Evolutionary conservation across 164 flowering plant genomes (phyloP), one percentile per base, ranked within the genome.

Genomic region (Stephania cephalantha): DNA sequence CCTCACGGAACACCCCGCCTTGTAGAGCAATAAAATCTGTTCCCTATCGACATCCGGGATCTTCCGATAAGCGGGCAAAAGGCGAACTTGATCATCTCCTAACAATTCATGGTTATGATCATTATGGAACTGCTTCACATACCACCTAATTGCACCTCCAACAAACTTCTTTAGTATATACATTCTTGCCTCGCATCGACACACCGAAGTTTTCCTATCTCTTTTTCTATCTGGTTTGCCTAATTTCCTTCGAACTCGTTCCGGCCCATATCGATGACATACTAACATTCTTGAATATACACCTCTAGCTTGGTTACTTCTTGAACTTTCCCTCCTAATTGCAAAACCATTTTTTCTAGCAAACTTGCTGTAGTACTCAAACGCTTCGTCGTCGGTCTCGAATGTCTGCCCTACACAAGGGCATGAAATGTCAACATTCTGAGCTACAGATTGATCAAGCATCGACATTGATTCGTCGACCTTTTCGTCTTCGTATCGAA

Each of bases 181-280:
- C 88, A 89, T 79, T 80, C 87, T 89, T 1, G 91, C 90, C 83
- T 91, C 90, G 76, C 95, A 89, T 46, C 91, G 90, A 79, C 92
- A 89, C 11, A 90, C 77, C 9, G 85, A 87, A 1, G 91, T 88
- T 71, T 89, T 91, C 74, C 90, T 76, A 73, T 88, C 92, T 69
- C 92, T 83, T 46, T 83, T 89, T 69, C 86, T 88, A 45, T 89
- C 89, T 11, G 81, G 88, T 68, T 73, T 77, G 6, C 82, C 78
- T 79, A 85, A 85, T 67, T 85, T 89, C 78, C 86, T 88, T 78
- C 88, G 86, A 3, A 79, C 74, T 1, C 84, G 89, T 50, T 85
- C 86, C 76, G 86, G 87, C 0, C 92, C 92, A 13, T 91, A 87
- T 18, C 95, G 85, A 66, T 91, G 88, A 80, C 92, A 91, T 55